Conservation (phyloP, 148 eudicot genomes). For the Oxyria digyna region DNA sequence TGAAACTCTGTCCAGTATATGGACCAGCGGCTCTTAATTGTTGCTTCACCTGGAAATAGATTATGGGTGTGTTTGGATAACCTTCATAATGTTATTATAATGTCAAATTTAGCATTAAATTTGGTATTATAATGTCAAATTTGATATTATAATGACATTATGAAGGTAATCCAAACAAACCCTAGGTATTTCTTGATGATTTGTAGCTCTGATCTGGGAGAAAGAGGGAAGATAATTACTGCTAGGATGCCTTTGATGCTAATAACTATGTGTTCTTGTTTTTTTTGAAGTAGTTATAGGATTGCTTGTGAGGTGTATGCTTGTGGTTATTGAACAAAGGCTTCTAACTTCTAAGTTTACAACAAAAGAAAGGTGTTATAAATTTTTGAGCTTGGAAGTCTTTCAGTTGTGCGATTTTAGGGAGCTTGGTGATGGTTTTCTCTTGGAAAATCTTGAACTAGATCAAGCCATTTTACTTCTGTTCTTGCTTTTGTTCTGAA, state of each 20-base stretch:
- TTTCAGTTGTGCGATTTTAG: background rate
- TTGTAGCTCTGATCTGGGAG: background rate
- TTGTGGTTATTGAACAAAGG: background rate
- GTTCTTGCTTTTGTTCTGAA: background rate
- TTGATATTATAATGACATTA: no score
- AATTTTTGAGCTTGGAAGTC: background rate
- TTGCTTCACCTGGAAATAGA: background rate
- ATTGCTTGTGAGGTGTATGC: background rate
- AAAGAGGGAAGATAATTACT: background rate
- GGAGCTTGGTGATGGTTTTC: background rate
- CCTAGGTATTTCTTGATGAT: no score
- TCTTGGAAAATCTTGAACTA: background rate
- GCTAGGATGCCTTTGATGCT: background rate
- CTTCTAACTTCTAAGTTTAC: background rate
- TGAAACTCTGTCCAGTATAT: background rate
- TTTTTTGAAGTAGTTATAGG: background rate
- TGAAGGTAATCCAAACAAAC: no score
- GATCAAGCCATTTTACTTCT: background rate
- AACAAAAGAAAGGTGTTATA: background rate
- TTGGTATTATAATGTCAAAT: no score
- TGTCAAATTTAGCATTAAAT: no score
- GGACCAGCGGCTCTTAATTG: no score
- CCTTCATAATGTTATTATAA: no score
- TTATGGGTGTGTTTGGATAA: no score
- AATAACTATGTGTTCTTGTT: background rate